Conservation (phyloP, 164 flowering plant species). For the Vitis labrusca region DNA sequence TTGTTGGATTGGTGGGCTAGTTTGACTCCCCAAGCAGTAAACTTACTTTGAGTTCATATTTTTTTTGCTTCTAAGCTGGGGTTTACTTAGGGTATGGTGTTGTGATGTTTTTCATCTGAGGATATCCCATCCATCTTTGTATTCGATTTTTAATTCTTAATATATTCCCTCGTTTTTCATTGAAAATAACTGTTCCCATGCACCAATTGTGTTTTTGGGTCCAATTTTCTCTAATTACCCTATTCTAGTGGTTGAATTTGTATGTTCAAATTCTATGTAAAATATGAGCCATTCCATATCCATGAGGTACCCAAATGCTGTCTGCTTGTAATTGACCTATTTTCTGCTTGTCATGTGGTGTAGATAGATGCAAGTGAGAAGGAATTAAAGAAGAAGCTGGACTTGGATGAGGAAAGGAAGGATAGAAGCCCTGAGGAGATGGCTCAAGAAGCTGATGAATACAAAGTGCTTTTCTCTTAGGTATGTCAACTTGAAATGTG, state of each 20-base stretch:
- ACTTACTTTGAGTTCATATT: too few relatives aligned
- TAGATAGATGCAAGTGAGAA: constrained; percentile 82
- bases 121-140: too few relatives aligned
- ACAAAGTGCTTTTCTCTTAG: constrained; percentile 50
- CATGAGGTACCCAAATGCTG: background rate
- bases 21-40: too few relatives aligned
- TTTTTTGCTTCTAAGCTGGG: too few relatives aligned
- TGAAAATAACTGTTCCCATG: too few relatives aligned
- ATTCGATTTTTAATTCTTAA: too few relatives aligned
- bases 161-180: too few relatives aligned
- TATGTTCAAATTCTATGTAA: background rate
- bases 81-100: too few relatives aligned
- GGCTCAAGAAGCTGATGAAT: constrained; percentile 75
- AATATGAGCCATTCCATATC: background rate
- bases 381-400: constrained; percentile 68
- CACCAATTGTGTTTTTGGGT: background rate
- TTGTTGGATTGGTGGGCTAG: too few relatives aligned
- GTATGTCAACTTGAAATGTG: background rate
- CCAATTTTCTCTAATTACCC: background rate
- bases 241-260: background rate
- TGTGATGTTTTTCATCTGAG: too few relatives aligned
- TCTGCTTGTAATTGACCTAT: background rate
- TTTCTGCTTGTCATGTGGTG: constrained; percentile 4
- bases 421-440: constrained; percentile 82
- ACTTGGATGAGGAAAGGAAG: constrained; percentile 77